Conservation (phyloP, 805 yeast species). For the fission yeast (Schizosaccharomyces pombe) region DNA sequence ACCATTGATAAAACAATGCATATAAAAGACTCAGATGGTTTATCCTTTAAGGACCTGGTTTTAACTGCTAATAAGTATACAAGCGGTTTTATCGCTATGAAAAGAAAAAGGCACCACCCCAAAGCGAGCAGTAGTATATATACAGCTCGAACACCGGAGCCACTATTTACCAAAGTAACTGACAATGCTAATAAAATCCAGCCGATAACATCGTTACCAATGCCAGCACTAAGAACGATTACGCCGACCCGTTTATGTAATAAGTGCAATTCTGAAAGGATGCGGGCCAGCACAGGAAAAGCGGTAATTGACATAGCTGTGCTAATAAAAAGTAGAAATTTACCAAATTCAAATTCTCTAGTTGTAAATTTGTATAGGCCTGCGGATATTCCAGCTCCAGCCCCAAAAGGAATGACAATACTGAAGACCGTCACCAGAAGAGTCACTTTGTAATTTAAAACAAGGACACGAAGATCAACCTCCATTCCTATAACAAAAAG, state of each 20-base stretch:
- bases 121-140: conserved; percentile 36
- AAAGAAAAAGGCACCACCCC: conserved; percentile 45
- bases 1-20: conserved; percentile 35
- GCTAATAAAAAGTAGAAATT: conserved; percentile 59
- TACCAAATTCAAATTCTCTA: conserved; percentile 23
- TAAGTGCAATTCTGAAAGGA: conserved; percentile 46
- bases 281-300: conserved; percentile 62
- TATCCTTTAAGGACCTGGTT: conserved; percentile 34
- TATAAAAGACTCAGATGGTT: conserved; percentile 34
- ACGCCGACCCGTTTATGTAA: conserved; percentile 23
- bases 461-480: conserved; percentile 45
- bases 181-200: conserved; percentile 60
- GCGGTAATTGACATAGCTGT: conserved; percentile 73
- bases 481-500: conserved; percentile 60
- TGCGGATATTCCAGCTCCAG: conserved; percentile 47
- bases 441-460: conserved; percentile 36
- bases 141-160: conserved; percentile 41
- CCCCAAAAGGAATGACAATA: conserved; percentile 58
- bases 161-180: conserved; percentile 53
- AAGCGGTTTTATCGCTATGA: conserved; percentile 31
- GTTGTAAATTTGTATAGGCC: conserved; percentile 30
- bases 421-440: conserved; percentile 43
- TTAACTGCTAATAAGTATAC: conserved; percentile 23
- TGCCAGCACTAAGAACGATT: conserved; percentile 60
- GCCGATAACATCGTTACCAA: conserved; percentile 54